Base-by-base conservation (phyloP, 1,139 yeast species). In the Lodderomyces metapsilosis region DNA sequence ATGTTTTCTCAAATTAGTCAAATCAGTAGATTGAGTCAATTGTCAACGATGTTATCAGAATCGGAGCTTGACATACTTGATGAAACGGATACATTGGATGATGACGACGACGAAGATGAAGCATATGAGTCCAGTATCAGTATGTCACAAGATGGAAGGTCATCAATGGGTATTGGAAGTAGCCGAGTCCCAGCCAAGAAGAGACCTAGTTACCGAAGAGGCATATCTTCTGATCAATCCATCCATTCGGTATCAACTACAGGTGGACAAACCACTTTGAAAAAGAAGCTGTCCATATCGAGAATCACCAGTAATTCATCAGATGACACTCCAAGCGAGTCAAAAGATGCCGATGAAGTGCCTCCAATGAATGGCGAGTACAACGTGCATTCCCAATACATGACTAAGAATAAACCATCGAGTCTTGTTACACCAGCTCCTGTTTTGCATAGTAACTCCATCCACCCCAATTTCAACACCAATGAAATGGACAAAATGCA, bases 1-100 rank as follows among this genome's bases (percentile, higher is more conserved):
- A 76, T 82, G 62, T 63, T 83, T 2, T 83, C 91, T 0, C 87
- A 81, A 51, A 66, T 76, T 27, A 79, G 85, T 42, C 77, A 77
- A 49, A 52, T 73, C 18, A 76, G 82, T 45, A 78, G 74, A 39
- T 53, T 75, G 32, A 80, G 86, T 39, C 85, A 81, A 50, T 68
- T 76, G 49, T 76, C 82, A 2, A 74, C 76, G 21, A 69, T 69
- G 71, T 50, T 70, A 51, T 68, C 76, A 7, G 78, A 69, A 43
- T 68, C 73, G 5, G 78, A 74, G 52, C 48, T 69, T 51, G 73
- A 71, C 45, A 51, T 62, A 53, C 43, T 66, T 55, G 62, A 74
- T 61, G 66, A 69, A 67, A 59, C 78, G 55, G 60, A 79, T 64
- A 61, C 76, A 58, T 63, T 64, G 67, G 72, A 62, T 34, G 74